Base-by-base conservation (phyloP, 768 basidiomycete species). In the Psilocybe sp. region DNA sequence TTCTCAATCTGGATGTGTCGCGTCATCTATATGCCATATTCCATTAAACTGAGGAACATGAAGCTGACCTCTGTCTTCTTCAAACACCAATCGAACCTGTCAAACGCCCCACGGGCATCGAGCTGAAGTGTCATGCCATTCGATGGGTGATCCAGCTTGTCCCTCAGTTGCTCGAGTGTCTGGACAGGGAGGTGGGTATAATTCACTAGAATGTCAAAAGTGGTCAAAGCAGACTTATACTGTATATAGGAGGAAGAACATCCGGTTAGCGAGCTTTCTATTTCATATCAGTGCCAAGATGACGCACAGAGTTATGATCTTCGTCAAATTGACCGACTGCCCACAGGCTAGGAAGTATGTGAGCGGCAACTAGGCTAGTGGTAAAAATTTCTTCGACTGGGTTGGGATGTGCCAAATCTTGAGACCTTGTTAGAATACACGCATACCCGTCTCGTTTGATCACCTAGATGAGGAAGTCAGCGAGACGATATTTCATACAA, bases 71-170 rank as follows among this genome's bases (percentile, higher is more conserved):
- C 23, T 28, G 23, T 52, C 13, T 15, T 18, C 50, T 57, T 50
- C 32, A 57, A 38, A 46, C 50, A 54, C 56, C 56, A 58, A 33
- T 44, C 5, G 35, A 58, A 55, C 2, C 19, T 34, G 34, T 51
- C 46, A 35, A 38, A 58, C 5, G 49, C 39, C 0, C 34, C 1
- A 20, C 41, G 49, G 14, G 52, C 46, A 36, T 55, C 14, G 5
- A 1, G 1, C 40, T 55, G 15, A 23, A 58, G 51, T 2, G 35
- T 45, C 38, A 55, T 48, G 12, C 49, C 50, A 44, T 58, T 58
- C 2, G 51, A 53, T 3, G 49, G 41, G n/a, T 47, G 31, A 19
- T 54, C 49, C 33, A 50, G 14, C 4, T 19, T 14, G 12, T 45
- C n/a, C 1, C 44, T 14, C 34, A 53, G 20, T 12, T 53, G 48